Evolutionary conservation across 1,139 yeast species (phyloP).

Genomic region (Blastobotrys serpentis): DNA sequence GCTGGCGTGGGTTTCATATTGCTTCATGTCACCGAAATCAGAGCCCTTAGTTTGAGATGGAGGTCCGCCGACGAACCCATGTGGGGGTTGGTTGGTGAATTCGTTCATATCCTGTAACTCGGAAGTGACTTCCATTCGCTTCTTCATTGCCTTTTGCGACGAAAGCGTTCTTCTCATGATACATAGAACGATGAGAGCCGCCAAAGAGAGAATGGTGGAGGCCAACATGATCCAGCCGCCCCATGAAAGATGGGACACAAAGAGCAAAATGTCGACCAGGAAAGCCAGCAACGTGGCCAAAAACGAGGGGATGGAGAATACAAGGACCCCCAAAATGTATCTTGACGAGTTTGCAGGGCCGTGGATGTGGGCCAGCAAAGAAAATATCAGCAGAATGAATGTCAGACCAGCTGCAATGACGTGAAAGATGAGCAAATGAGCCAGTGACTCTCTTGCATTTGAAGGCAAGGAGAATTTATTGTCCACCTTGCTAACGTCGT

Average conservation of each 20-base stretch:
- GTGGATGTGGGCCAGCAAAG: constrained; percentile 43
- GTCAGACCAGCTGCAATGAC: constrained; percentile 82
- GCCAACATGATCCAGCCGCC: constrained; percentile 55
- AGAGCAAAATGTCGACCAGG: constrained; percentile 53
- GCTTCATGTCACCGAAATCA: constrained; percentile 27
- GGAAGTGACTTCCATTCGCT: constrained; percentile 31
- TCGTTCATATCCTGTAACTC: constrained; percentile 24
- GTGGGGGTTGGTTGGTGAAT: constrained; percentile 16
- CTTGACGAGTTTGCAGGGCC: constrained; percentile 40
- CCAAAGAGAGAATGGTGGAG: constrained; percentile 45
- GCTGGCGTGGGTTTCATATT: constrained; percentile 20
- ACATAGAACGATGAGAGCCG: constrained; percentile 45
- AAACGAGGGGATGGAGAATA: constrained; percentile 49
- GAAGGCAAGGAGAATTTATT: constrained; percentile 52
- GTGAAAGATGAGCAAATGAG: constrained; percentile 71
- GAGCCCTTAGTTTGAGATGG: constrained; percentile 7
- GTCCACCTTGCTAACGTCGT: constrained; percentile 37
- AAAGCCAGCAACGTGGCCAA: constrained; percentile 51
- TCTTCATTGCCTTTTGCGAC: constrained; percentile 45
- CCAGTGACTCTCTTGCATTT: constrained; percentile 61
- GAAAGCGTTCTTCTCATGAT: constrained; percentile 53
- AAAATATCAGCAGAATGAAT: constrained; percentile 46
- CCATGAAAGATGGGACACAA: constrained; percentile 53
- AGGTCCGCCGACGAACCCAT: constrained; percentile 13
- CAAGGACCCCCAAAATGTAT: constrained; percentile 41